Evolutionary conservation across 2,329 filamentous ascomycete genomes (phyloP).

Genomic region (Curvularia spicifera): DNA sequence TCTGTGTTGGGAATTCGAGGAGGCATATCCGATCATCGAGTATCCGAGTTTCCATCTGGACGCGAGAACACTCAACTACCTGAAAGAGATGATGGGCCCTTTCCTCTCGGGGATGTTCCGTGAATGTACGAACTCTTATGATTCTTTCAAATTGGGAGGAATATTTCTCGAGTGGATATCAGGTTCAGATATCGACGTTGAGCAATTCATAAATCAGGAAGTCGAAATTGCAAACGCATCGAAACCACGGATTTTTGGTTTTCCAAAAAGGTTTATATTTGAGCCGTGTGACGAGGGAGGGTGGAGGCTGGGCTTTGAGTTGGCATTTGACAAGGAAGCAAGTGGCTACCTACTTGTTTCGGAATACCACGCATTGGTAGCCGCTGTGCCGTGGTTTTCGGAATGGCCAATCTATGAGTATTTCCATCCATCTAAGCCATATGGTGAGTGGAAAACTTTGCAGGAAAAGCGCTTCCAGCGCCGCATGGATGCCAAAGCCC

Average conservation of each 20-base stretch:
- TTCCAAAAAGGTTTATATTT: neutral
- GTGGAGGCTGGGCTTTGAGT: constrained; percentile 14
- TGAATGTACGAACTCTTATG: neutral
- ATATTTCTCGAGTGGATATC: constrained; percentile 2
- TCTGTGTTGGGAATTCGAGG: neutral
- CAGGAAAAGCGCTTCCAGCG: constrained; percentile 1
- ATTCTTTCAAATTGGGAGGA: neutral
- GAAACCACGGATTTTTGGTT: fast-evolving
- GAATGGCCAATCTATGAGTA: neutral
- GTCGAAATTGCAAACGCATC: neutral
- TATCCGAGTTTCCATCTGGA: neutral
- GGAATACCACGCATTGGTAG: too few relatives aligned
- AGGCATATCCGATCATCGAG: too few relatives aligned
- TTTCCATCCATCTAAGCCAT: too few relatives aligned
- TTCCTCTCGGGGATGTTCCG: neutral
- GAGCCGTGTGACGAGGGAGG: neutral
- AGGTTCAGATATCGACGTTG: constrained; percentile 2
- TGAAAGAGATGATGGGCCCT: neutral
- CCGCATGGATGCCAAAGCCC: constrained; percentile 15
- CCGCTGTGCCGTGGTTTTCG: too few relatives aligned
- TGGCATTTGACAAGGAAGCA: neutral
- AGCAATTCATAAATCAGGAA: neutral
- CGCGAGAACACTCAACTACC: neutral
- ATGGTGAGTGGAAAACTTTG: too few relatives aligned
- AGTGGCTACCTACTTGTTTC: constrained; percentile 12